These are phyloP conservation scores for Candolleomyces eurysporus DNA, from an alignment of 768 basidiomycete genomes.

Conservation along the genomic window DNA sequence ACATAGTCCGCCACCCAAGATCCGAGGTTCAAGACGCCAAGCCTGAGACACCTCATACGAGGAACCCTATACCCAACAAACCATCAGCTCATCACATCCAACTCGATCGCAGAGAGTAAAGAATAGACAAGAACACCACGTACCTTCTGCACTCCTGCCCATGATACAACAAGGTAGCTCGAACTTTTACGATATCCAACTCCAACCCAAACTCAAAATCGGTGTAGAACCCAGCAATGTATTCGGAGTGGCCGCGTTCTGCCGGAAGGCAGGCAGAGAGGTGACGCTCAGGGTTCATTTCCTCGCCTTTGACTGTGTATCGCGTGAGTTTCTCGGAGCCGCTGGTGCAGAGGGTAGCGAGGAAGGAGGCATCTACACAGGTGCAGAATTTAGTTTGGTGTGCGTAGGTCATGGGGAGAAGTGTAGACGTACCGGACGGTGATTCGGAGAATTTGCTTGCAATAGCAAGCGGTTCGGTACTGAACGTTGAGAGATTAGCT, in stretches of 20 bases:
- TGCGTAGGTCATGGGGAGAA: too few relatives aligned
- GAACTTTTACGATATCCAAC: slow-evolving; percentile 75
- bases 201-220: slow-evolving; percentile 88
- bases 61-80: too few relatives aligned
- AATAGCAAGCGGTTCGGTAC: slow-evolving; percentile 6
- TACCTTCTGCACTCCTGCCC: too few relatives aligned
- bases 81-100: too few relatives aligned
- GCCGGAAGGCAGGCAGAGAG: slow-evolving; percentile 77
- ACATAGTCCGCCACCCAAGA: too few relatives aligned
- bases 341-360: slow-evolving; percentile 74
- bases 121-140: too few relatives aligned
- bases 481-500: slow-evolving; percentile 7
- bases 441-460: slow-evolving; percentile 74
- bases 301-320: slow-evolving; percentile 86
- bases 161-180: too few relatives aligned
- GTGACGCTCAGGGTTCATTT: slow-evolving; percentile 63
- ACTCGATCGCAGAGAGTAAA: too few relatives aligned
- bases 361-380: too few relatives aligned
- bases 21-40: too few relatives aligned
- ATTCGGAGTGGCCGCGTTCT: slow-evolving; percentile 57
- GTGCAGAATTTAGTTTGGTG: too few relatives aligned
- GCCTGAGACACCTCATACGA: too few relatives aligned
- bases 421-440: slow-evolving; percentile 29
- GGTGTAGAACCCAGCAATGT: slow-evolving; percentile 72
- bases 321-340: slow-evolving; percentile 75